A percentile compares a stretch with the other conserved stretches of the same genome.
Conservation (phyloP, 2,329 filamentous ascomycete genomes). For the Nothomitra cinnamomea region DNA sequence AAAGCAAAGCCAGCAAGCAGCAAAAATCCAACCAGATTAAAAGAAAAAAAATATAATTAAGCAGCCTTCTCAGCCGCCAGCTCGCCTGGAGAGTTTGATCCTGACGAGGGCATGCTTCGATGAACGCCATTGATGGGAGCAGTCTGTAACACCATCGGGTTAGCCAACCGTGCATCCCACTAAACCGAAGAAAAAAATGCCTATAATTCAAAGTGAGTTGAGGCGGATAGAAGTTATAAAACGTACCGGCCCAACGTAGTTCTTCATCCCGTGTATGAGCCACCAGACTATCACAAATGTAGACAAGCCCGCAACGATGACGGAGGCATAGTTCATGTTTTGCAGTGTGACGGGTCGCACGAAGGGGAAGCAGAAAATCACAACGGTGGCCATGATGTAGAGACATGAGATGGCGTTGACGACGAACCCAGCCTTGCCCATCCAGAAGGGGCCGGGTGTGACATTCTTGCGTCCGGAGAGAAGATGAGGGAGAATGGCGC, state of each 20-base stretch:
- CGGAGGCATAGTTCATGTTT: conserved; percentile 36
- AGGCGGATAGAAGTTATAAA: background rate
- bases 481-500: conserved; percentile 43
- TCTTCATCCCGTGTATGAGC: conserved; percentile 16
- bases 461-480: conserved; percentile 29
- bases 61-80: no score
- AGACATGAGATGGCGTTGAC: conserved; percentile 35
- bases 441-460: conserved; percentile 39
- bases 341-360: conserved; percentile 26
- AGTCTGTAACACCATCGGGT: no score
- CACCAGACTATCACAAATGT: conserved; percentile 20
- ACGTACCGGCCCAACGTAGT: conserved; percentile 19
- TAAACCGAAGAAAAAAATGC: no score
- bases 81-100: no score
- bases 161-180: no score
- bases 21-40: no score
- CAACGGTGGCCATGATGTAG: conserved; percentile 43
- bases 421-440: conserved; percentile 31
- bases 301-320: conserved; percentile 22
- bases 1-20: no score
- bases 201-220: background rate
- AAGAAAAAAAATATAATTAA: no score
- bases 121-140: background rate
- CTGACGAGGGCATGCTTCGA: no score
- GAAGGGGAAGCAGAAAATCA: conserved; percentile 46